Evolutionary conservation across 176 grass and related monocot species (phyloP), one percentile per base, ranked within the genome.

Genomic region (Avena eriantha): DNA sequence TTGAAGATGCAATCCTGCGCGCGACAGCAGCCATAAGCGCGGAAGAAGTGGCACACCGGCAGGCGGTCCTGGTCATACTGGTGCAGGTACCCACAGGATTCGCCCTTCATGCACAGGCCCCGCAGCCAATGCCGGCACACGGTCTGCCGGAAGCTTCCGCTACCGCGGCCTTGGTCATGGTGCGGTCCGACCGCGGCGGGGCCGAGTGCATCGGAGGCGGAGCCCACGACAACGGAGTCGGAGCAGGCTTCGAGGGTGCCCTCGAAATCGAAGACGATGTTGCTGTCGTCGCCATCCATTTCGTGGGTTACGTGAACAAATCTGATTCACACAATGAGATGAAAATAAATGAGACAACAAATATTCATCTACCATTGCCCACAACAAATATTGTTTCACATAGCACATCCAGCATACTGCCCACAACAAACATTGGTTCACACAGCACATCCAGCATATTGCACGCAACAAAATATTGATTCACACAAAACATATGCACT

Each of bases 101-200:
- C 89, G 17, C 92, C 89, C 84, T 87, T 94, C 92, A 91, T 94
- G 79, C 92, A 91, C 17, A 94, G 73, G 48, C 89, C 86, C 17
- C 89, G 87, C 9, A 94, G 92, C 92, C 92, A 94, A 80, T 91
- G 92, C 12, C 86, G 66, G 72, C 92, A 94, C n/a, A 94, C 86
- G 12, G 86, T 91, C 67, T 94, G 83, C 78, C 86, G 76, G 81
- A 86, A 89, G 74, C 83, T 91, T 14, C 92, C 84, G 60, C 92
- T 64, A 57, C 92, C 83, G 19, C 77, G 46, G 23, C 47, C 47
- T 18, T 33, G 75, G 24, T 43, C 82, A 15, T 78, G 70, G 17
- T 35, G 13, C 1, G 47, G 14, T 0, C 61, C 41, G 21, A 31
- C 61, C 34, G 31, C 83, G 2, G 60, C 36, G 10, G 71, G 50